These are phyloP conservation scores for Vickermania ingenoplastis DNA, from an alignment of 208 protist species.

Conservation along the genomic window DNA sequence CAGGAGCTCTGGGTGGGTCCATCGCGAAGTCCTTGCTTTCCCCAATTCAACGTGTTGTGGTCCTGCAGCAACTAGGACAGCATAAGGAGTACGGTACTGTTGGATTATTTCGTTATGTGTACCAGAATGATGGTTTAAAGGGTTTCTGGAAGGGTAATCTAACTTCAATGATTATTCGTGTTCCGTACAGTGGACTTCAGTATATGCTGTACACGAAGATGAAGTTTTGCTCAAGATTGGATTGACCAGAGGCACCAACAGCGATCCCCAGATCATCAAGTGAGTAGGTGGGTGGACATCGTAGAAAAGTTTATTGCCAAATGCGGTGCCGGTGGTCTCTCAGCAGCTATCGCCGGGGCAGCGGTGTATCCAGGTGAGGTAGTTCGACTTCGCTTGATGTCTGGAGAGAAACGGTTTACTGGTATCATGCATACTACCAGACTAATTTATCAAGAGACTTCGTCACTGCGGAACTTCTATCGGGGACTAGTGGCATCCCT, in stretches of 20 bases:
- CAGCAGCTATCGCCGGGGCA: slow-evolving; percentile 67
- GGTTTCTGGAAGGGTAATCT: slow-evolving; percentile 86
- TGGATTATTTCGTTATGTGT: slow-evolving; percentile 38
- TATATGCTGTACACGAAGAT: slow-evolving; percentile 69
- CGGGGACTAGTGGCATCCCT: slow-evolving; percentile 73
- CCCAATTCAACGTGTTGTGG: slow-evolving; percentile 83
- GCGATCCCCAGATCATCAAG: slow-evolving; percentile 7
- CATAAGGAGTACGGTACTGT: slow-evolving; percentile 31
- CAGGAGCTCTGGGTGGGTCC: slow-evolving; percentile 60
- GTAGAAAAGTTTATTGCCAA: slow-evolving; percentile 80
- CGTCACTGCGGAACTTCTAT: slow-evolving; percentile 79
- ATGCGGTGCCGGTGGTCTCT: slow-evolving; percentile 76
- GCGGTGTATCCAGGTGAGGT: slow-evolving; percentile 81
- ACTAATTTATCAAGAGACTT: slow-evolving; percentile 61
- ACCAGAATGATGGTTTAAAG: slow-evolving; percentile 46
- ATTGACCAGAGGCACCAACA: slow-evolving; percentile 5
- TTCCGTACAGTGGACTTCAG: slow-evolving; percentile 85
- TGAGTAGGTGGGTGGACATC: too few relatives aligned
- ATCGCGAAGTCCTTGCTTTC: slow-evolving; percentile 73
- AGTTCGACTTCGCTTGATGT: slow-evolving; percentile 85
- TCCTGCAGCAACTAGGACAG: slow-evolving; percentile 76
- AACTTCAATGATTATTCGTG: slow-evolving; percentile 81
- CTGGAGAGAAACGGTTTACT: slow-evolving; percentile 52
- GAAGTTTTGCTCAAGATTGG: slow-evolving; percentile 79
- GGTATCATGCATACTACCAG: slow-evolving; percentile 49